These are phyloP conservation scores for Stachybotrys chlorohalonatus DNA, from an alignment of 2,329 filamentous ascomycete genomes.

Conservation along the genomic window DNA sequence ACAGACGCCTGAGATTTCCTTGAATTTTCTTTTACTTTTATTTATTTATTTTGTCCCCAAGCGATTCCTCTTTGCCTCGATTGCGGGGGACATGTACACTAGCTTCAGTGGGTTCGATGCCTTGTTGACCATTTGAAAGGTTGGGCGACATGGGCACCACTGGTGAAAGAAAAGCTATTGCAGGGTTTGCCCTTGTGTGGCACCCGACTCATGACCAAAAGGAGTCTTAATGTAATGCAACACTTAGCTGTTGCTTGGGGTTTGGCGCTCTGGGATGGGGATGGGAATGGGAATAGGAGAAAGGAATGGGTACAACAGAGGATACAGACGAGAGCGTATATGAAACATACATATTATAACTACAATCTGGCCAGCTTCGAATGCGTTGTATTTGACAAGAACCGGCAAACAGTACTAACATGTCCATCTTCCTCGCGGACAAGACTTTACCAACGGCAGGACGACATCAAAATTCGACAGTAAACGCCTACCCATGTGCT, in stretches of 20 bases:
- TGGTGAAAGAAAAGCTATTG: not conserved
- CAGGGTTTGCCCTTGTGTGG: constrained; percentile 3
- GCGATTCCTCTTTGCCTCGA: not conserved
- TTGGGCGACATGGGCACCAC: not conserved
- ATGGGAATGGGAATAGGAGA: constrained; percentile 3
- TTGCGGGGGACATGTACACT: not conserved
- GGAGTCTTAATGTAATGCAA: constrained; percentile 19
- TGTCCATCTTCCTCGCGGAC: no score
- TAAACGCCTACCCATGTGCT: no score
- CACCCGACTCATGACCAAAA: constrained; percentile 13
- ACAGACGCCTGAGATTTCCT: not conserved
- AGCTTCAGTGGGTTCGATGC: not conserved
- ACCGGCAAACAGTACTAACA: no score
- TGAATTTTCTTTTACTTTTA: not conserved
- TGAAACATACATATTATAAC: no score
- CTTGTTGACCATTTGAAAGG: not conserved
- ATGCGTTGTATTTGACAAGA: no score
- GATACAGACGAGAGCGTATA: not conserved
- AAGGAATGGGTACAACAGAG: not conserved
- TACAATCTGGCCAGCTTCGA: no score
- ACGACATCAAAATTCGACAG: no score
- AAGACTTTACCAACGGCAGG: no score
- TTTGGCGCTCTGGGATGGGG: constrained; percentile 13
- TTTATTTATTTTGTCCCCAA: not conserved
- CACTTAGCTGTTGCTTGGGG: constrained; percentile 4